Conservation (phyloP, 306 rosid species). For the Vigna unguiculata region DNA sequence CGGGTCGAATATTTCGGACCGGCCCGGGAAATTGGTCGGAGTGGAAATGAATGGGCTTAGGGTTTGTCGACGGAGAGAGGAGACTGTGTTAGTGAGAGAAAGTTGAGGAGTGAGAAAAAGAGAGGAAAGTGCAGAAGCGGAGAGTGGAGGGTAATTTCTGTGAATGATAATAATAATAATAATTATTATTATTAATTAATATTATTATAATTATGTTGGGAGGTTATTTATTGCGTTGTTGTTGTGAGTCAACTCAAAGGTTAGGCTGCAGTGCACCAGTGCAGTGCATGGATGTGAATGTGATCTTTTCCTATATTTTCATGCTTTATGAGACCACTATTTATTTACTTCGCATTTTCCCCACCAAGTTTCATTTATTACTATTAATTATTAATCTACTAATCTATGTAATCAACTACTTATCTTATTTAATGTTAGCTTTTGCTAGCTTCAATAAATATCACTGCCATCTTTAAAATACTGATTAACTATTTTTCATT, state of each 20-base stretch:
- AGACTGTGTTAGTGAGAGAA: background rate
- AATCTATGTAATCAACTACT: background rate
- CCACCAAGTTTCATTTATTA: no score
- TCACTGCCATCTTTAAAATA: background rate
- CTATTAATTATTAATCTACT: background rate
- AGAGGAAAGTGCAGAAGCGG: background rate
- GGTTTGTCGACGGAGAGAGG: background rate
- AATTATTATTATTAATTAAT: no score
- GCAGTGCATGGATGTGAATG: slow-evolving; percentile 46
- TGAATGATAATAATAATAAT: slow-evolving; percentile 19
- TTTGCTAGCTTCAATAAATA: background rate
- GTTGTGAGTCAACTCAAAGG: slow-evolving; percentile 71
- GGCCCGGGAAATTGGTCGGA: background rate
- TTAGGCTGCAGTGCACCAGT: slow-evolving; percentile 52
- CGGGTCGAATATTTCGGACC: background rate
- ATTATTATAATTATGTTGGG: slow-evolving; percentile 19
- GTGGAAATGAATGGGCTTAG: background rate
- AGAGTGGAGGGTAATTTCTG: slow-evolving; percentile 23
- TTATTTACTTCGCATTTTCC: slow-evolving; percentile 1
- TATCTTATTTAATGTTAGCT: background rate
- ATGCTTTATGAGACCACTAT: background rate
- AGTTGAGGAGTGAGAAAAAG: background rate
- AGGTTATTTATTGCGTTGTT: slow-evolving; percentile 59
- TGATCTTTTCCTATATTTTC: slow-evolving; percentile 52
- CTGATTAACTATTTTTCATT: background rate